A percentile compares a stretch with the other conserved stretches of the same genome.
phyloP scores from a whole-genome alignment of 257 asterid species.

The Nicotiana tomentosiformis region DNA sequence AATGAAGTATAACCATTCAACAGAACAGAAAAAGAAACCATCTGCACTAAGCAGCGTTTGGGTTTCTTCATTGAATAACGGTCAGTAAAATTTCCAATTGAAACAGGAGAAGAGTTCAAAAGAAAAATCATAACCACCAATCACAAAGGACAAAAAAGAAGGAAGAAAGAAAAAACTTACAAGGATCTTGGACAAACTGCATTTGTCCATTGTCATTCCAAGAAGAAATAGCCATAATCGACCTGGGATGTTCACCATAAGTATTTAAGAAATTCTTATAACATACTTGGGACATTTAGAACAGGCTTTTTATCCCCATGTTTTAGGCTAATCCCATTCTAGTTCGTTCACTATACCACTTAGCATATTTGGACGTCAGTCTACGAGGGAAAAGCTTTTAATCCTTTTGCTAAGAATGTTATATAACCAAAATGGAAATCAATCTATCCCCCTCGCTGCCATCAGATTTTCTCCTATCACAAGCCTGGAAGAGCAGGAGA shows the following conservation, averaged over 20 bases:
- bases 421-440: not conserved
- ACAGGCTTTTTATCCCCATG: not conserved
- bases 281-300: constrained; percentile 2
- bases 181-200: constrained; percentile 91
- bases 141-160: not conserved
- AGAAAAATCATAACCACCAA: not conserved
- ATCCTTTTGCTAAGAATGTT: not conserved
- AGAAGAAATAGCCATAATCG: constrained; percentile 95
- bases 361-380: not conserved
- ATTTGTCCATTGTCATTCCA: constrained; percentile 99
- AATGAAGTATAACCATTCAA: not conserved
- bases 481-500: not conserved
- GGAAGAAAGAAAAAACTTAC: constrained; percentile 42
- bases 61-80: not conserved
- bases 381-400: not conserved
- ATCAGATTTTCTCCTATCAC: not conserved
- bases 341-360: not conserved
- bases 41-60: not conserved
- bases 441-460: not conserved
- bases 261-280: not conserved
- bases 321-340: not conserved
- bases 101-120: not conserved
- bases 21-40: not conserved
- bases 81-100: not conserved
- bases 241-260: constrained; percentile 37